These are phyloP conservation scores for Hyaloscypha hepaticicola DNA, from an alignment of 495 filamentous ascomycete species.

Conservation along the genomic window DNA sequence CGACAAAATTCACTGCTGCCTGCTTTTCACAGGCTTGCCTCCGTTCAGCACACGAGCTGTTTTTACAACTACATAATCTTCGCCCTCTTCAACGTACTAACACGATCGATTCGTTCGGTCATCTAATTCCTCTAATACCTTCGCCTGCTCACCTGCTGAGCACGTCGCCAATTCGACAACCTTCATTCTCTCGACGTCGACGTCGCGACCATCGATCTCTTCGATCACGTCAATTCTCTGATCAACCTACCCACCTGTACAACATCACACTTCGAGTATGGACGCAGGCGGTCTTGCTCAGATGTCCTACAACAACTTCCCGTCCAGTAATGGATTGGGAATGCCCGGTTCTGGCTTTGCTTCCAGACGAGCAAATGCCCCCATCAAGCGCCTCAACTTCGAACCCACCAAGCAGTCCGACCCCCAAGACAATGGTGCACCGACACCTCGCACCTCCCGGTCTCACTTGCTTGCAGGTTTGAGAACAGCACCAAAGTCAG, in stretches of 20 bases:
- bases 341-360: conserved; percentile 77
- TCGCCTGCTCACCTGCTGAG: conserved; percentile 21
- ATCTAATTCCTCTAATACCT: conserved; percentile 32
- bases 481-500: conserved; percentile 88
- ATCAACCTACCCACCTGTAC: conserved; percentile 23
- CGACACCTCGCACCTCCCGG: conserved; percentile 90
- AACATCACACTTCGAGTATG: conserved; percentile 64
- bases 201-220: conserved; percentile 10
- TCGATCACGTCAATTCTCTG: background rate
- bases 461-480: conserved; percentile 92
- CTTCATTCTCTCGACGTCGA: conserved; percentile 29
- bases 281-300: conserved; percentile 99
- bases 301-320: conserved; percentile 88
- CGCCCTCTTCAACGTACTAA: conserved; percentile 25
- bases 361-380: conserved; percentile 72
- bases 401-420: conserved; percentile 53
- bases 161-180: conserved; percentile 15
- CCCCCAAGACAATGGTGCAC: conserved; percentile 51
- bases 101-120: conserved; percentile 27
- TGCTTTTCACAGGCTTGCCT: conserved; percentile 27
- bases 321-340: conserved; percentile 67
- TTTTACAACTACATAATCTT: conserved; percentile 31
- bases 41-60: conserved; percentile 25
- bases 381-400: conserved; percentile 84
- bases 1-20: conserved; percentile 23